Conservation (phyloP, 345 rosid genomes). For the Kernera saxatilis region DNA sequence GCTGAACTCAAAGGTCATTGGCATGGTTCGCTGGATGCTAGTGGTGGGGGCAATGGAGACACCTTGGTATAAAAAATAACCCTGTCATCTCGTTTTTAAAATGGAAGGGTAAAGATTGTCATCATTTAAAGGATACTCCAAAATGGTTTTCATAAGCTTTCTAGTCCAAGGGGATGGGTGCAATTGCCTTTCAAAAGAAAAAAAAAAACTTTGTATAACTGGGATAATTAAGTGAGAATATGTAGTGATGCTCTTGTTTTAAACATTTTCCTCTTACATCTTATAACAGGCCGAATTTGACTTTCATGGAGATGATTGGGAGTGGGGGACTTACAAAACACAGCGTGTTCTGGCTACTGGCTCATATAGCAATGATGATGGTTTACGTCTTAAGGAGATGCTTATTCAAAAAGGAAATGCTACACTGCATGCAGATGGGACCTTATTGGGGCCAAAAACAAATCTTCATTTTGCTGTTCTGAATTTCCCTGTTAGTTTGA, state of each 20-base stretch:
- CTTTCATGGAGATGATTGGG: slow-evolving; percentile 98
- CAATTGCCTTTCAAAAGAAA: neutral
- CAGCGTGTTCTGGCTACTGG: slow-evolving; percentile 89
- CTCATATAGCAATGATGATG: slow-evolving; percentile 92
- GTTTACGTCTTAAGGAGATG: slow-evolving; percentile 84
- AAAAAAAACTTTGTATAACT: neutral
- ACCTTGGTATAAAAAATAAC: slow-evolving; percentile 53
- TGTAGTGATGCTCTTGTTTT: neutral
- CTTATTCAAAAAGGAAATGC: slow-evolving; percentile 95
- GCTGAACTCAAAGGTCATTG: slow-evolving; percentile 90
- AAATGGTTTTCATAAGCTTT: neutral
- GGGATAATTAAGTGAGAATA: neutral
- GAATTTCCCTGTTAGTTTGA: slow-evolving; percentile 88
- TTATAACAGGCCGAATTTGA: slow-evolving; percentile 87
- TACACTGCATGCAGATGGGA: slow-evolving; percentile 96
- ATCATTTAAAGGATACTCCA: slow-evolving; percentile 1
- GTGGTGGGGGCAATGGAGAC: slow-evolving; percentile 99
- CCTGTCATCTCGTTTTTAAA: neutral
- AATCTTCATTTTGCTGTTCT: slow-evolving; percentile 97
- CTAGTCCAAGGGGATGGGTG: neutral
- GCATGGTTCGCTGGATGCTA: slow-evolving; percentile 96
- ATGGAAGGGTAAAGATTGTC: neutral
- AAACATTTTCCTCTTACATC: neutral
- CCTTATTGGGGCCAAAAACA: slow-evolving; percentile 81
- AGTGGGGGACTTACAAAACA: slow-evolving; percentile 92